Evolutionary conservation across 495 filamentous ascomycete species (phyloP).

Genomic region (Xylaria venustula): DNA sequence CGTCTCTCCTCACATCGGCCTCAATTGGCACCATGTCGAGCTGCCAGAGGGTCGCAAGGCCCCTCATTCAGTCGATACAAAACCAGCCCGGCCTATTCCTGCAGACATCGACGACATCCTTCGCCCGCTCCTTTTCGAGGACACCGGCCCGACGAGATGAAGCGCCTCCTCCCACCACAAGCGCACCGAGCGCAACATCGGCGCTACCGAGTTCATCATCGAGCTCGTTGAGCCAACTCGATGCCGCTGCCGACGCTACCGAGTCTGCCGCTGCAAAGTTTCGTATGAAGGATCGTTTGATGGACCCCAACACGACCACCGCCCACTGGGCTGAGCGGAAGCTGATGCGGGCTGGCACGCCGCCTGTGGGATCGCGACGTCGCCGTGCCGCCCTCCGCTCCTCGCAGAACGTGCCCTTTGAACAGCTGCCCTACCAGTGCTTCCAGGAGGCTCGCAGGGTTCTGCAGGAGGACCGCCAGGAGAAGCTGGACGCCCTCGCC

Average conservation of each 20-base stretch:
- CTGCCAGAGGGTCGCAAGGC: slow-evolving; percentile 67
- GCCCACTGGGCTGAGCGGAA: slow-evolving; percentile 55
- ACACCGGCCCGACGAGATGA: slow-evolving; percentile 41
- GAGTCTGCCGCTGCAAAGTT: not conserved
- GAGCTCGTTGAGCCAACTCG: not conserved
- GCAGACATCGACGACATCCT: slow-evolving; percentile 28
- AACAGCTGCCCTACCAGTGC: slow-evolving; percentile 90
- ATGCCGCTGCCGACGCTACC: not conserved
- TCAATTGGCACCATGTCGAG: slow-evolving; percentile 57
- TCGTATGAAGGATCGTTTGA: slow-evolving; percentile 23
- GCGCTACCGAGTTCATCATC: slow-evolving; percentile 3
- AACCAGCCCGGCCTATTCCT: slow-evolving; percentile 38
- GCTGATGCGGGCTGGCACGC: slow-evolving; percentile 55
- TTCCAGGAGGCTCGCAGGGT: slow-evolving; percentile 94
- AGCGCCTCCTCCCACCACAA: slow-evolving; percentile 27
- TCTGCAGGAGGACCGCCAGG: slow-evolving; percentile 71
- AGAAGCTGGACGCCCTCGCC: slow-evolving; percentile 72
- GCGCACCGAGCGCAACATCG: slow-evolving; percentile 11
- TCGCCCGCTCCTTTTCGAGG: slow-evolving; percentile 48
- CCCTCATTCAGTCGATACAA: slow-evolving; percentile 62
- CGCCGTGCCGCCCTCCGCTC: slow-evolving; percentile 73
- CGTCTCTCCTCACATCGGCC: slow-evolving; percentile 5
- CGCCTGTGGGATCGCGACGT: slow-evolving; percentile 76
- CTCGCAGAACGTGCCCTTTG: slow-evolving; percentile 77
- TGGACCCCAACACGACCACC: slow-evolving; percentile 36